phyloP scores from a whole-genome alignment of 2,329 filamentous ascomycete species.

The Phyllachora maydis region DNA sequence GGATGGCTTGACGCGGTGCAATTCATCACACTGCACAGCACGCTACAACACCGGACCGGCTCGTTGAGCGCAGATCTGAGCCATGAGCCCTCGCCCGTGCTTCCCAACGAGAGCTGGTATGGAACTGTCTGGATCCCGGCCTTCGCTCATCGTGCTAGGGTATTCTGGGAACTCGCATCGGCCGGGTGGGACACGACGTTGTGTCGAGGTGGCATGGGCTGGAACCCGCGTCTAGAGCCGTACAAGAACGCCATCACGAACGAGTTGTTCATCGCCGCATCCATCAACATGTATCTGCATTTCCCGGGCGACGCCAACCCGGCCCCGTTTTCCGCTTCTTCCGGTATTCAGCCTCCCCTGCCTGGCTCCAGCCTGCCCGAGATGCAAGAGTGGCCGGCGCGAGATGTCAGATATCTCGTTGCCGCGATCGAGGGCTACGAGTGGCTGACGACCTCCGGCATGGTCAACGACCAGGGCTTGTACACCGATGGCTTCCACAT shows the following conservation, averaged over 20 bases:
- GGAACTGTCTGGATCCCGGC: slow-evolving; percentile 53
- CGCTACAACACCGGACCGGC: slow-evolving; percentile 29
- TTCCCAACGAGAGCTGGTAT: slow-evolving; percentile 41
- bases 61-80: neutral
- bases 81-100: slow-evolving; percentile 9
- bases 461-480: slow-evolving; percentile 57
- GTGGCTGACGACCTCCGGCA: slow-evolving; percentile 63
- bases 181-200: slow-evolving; percentile 64
- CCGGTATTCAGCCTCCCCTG: slow-evolving; percentile 13
- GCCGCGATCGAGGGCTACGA: slow-evolving; percentile 60
- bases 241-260: slow-evolving; percentile 98
- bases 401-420: slow-evolving; percentile 45
- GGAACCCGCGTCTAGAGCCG: slow-evolving; percentile 60
- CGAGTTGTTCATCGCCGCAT: slow-evolving; percentile 70
- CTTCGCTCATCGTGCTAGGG: slow-evolving; percentile 63
- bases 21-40: slow-evolving; percentile 51
- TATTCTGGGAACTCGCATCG: slow-evolving; percentile 70
- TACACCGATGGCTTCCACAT: slow-evolving; percentile 86
- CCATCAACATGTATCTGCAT: slow-evolving; percentile 73
- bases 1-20: slow-evolving; percentile 72
- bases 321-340: slow-evolving; percentile 33
- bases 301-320: slow-evolving; percentile 64
- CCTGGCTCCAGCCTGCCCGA: no score
- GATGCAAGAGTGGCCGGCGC: slow-evolving; percentile 7
- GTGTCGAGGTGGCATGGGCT: slow-evolving; percentile 77